Evolutionary conservation across 257 asterid species (phyloP), one percentile per base, ranked within the genome.

Genomic region (Gentiana dahurica): DNA sequence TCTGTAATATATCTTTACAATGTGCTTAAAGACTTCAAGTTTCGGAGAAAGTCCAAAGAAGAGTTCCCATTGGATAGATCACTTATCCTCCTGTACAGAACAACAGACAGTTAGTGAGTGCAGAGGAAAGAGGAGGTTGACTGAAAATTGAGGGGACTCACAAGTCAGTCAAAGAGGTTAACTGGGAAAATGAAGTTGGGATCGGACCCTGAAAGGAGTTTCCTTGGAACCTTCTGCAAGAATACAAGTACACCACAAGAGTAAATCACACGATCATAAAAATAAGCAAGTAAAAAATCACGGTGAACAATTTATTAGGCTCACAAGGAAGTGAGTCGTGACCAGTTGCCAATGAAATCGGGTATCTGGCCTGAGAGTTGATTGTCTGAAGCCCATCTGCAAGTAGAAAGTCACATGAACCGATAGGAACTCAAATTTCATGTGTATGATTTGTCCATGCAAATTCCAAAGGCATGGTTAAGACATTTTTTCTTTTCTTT

Each of bases 201-300:
- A 89, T 83, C 58, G 83, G 63, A 50, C 97, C 97, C 55, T 77
- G 73, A 65, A 89, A 76, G 55, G 94, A 75, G 72, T 89, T 89
- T 51, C 97, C 95, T 59, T 85, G 89, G 11, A 89, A 67, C 76
- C 87, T 76, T 80, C 97, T 89, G 77, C 53, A 66, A 51, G 46
- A 41, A 10, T 41, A 41, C 2, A 41, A 41, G 8, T 1, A 5
- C 9, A 41, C 58, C 5, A 41, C 36, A 49, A 58, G 35, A 43
- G 12, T 41, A 35, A 61, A 51, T 57, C 5, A 51, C 45, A 51
- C 39, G 37, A 45, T 56, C 47, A 76, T 45, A 61, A 44, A 24
- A 35, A 12, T 9, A 65, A 53, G 53, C 39, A 59, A 54, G 36
- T 56, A 46, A 53, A 34, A 33, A 43, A 4, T 12, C 44, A 55